Base-by-base conservation (phyloP, 108 stramenopile genomes). In the Fragilaria radians region DNA sequence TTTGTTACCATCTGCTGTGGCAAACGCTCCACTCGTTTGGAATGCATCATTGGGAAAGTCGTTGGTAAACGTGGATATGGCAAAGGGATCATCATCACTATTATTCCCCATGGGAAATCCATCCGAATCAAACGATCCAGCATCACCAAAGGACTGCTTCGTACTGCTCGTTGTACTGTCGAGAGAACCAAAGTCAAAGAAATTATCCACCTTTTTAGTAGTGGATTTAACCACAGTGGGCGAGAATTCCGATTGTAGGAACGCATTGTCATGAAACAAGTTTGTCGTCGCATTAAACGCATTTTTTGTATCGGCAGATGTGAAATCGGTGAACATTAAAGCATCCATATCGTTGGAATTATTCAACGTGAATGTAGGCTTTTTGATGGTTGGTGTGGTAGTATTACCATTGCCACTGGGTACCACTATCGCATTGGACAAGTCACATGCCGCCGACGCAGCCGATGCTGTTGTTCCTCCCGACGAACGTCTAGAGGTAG, bases 51-150 rank as follows among this genome's bases (percentile, higher is more conserved):
- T 23, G 27, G 3, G 3, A 42, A 42, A 42, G 14, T 42, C 36
- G 36, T 42, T 42, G 36, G 11, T 2, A 33, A 31, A 57, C 18
- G 17, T 31, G n/a, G 56, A 28, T 23, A 19, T 3, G 3, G 33
- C 56, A 57, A 57, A 57, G 17, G 56, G 33, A 33, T 57, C 56
- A 31, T 22, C 18, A 26, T 23, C 26, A 26, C 26, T 26, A 1
- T 17, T 32, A 32, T 26, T 21, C 17, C 28, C 47, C 4, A 60
- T 48, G 17, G 48, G 26, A 30, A 60, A 60, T 4, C 59, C 59
- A 25, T 60, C 59, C 48, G 18, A 18, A 25, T 60, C 59, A 19
- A 60, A 48, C 45, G 48, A 47, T 2, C 46, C 30, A 25, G 59
- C 46, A 27, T 60, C 59, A 19, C 23, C n/a, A 24, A 21, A 7